These are phyloP conservation scores for Porodaedalea pini DNA, from an alignment of 1,284 basidiomycete genomes.

Conservation along the genomic window DNA sequence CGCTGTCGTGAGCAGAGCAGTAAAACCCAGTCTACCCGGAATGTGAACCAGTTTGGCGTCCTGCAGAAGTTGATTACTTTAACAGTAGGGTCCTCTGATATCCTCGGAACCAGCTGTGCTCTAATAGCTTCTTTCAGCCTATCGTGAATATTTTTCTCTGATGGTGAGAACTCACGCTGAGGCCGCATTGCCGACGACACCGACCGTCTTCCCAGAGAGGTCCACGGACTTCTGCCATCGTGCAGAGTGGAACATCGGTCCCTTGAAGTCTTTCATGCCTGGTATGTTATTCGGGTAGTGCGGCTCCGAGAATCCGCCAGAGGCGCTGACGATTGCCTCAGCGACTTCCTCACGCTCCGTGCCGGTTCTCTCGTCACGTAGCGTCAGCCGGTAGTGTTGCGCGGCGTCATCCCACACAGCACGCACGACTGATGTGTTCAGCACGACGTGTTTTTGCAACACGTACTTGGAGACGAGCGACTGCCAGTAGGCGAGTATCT, in stretches of 20 bases:
- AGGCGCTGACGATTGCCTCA: conserved; percentile 26
- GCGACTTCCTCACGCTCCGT: conserved; percentile 17
- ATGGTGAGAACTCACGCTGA: conserved; percentile 42
- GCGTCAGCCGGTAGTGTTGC: conserved; percentile 38
- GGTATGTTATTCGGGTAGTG: conserved; percentile 41
- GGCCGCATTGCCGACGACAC: conserved; percentile 64
- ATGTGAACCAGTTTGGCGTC: conserved; percentile 44
- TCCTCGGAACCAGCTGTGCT: conserved; percentile 51
- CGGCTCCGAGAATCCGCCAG: conserved; percentile 35
- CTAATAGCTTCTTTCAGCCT: conserved; percentile 30
- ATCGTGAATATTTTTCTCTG: conserved; percentile 13
- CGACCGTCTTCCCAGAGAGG: conserved; percentile 50
- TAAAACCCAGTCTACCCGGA: conserved; percentile 36
- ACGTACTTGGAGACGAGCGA: conserved; percentile 41
- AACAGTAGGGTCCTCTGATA: conserved; percentile 46
- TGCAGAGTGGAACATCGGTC: conserved; percentile 52
- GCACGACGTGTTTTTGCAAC: conserved; percentile 34
- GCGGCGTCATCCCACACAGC: conserved; percentile 43
- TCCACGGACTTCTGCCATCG: conserved; percentile 54
- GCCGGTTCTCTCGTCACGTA: conserved; percentile 33
- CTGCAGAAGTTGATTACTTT: conserved; percentile 51
- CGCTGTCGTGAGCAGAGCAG: not conserved
- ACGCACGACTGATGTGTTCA: conserved; percentile 39
- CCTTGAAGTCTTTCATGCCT: conserved; percentile 47
- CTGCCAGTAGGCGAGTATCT: conserved; percentile 51